Evolutionary conservation across 352 stramenopile species (phyloP), one percentile per base, ranked within the genome.

Genomic region (Globisporangium irregulare): DNA sequence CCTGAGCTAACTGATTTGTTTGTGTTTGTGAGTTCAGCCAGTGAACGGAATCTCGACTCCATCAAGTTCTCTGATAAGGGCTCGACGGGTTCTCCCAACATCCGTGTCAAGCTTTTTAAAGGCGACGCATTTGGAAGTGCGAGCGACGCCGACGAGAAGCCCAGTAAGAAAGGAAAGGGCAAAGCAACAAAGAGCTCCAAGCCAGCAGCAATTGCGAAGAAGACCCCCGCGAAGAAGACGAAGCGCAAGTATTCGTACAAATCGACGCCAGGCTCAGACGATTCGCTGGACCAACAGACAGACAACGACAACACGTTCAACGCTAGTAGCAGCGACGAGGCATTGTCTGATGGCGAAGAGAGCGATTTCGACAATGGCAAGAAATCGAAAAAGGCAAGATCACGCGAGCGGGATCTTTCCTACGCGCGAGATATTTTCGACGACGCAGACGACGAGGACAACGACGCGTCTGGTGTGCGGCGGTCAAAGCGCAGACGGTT

Each of bases 401-500:
- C 66, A 66, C 64, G 32, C 36, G 80, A 68, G 66, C 64, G 32
- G 22, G 82, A 70, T 48, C 48, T 71, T 41, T 87, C 70, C 9
- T 73, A 79, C 46, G 78, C 76, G 43, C 73, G 78, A 36, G 83
- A 91, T 62, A 79, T 83, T 38, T 75, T 93, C 27, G 78, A 78
- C 14, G 77, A 90, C 46, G 75, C 72, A 0, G 78, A 73, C 12
- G 60, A 67, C 14, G 72, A 81, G 46, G 67, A 69, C 34, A 73
- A 76, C 65, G 75, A 86, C 53, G 71, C 72, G 14, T 76, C 58
- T 24, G 82, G 81, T 1, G 73, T 93, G 38, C 86, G 88, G 61
- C 83, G 88, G 7, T 94, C 86, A 6, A 93, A 92, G 69, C 80
- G 88, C 34, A 79, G 77, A 62, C 83, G 88, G 8, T 94, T 87